These are phyloP conservation scores for Rubroboletus satanas DNA, from an alignment of 768 basidiomycete genomes.

Conservation along the genomic window DNA sequence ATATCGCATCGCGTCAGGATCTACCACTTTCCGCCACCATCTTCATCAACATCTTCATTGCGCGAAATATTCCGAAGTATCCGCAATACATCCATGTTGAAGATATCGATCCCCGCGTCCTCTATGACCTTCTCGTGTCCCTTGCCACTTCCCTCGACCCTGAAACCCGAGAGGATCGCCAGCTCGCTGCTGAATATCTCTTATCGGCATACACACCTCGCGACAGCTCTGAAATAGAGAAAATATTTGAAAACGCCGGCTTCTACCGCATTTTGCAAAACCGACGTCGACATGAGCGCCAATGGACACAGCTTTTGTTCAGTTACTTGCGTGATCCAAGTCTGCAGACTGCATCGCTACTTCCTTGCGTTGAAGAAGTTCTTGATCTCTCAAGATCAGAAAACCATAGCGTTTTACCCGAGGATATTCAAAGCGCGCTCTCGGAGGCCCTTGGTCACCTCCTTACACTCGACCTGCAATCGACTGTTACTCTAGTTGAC, in stretches of 20 bases:
- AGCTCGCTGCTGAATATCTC: conserved; percentile 91
- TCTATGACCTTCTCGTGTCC: conserved; percentile 73
- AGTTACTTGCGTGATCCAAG: conserved; percentile 76
- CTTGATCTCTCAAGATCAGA: conserved; percentile 43
- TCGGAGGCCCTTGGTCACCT: conserved; percentile 61
- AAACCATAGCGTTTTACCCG: conserved; percentile 51
- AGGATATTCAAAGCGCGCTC: conserved; percentile 52
- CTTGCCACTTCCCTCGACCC: conserved; percentile 73
- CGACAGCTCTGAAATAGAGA: conserved; percentile 61
- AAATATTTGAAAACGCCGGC: conserved; percentile 73
- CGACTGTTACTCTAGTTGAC: conserved; percentile 73
- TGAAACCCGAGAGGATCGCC: conserved; percentile 86
- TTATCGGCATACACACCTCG: conserved; percentile 88
- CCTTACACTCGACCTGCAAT: conserved; percentile 53
- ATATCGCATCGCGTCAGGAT: conserved; percentile 56
- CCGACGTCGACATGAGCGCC: conserved; percentile 70
- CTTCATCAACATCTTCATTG: conserved; percentile 92
- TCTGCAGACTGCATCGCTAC: conserved; percentile 54
- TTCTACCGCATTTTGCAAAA: conserved; percentile 89
- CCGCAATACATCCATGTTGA: conserved; percentile 62
- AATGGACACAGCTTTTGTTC: conserved; percentile 70
- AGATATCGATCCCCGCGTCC: conserved; percentile 53
- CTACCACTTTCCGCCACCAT: conserved; percentile 63
- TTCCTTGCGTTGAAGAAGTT: conserved; percentile 62
- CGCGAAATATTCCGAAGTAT: conserved; percentile 96